These are phyloP conservation scores for Zasmidium cellare DNA, from an alignment of 2,329 filamentous ascomycete genomes.

Conservation along the genomic window DNA sequence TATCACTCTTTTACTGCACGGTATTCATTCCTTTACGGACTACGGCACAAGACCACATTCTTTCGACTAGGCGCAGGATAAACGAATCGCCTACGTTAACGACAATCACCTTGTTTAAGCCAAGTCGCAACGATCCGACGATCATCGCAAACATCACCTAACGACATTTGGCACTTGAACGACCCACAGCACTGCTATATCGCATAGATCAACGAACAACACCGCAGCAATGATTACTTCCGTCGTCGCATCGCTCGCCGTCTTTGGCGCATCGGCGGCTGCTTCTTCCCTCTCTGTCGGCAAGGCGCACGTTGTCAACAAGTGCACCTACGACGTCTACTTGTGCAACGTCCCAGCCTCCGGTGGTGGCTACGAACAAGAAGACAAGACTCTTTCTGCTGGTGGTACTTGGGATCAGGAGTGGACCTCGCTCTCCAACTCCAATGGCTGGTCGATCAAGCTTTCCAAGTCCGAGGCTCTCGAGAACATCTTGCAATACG, in stretches of 20 bases:
- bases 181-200: neutral
- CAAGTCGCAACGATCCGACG: constrained; percentile 3
- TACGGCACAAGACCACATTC: constrained; percentile 23
- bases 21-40: constrained; percentile 28
- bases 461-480: constrained; percentile 32
- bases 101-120: constrained; percentile 1
- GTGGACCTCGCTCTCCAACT: constrained; percentile 37
- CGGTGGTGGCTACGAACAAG: constrained; percentile 26
- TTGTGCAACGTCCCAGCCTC: constrained; percentile 32
- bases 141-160: constrained; percentile 2
- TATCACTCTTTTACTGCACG: constrained; percentile 33
- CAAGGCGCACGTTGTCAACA: constrained; percentile 33
- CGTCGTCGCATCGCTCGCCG: constrained; percentile 26
- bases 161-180: neutral
- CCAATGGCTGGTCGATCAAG: constrained; percentile 41
- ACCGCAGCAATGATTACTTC: constrained; percentile 21
- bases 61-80: constrained; percentile 17
- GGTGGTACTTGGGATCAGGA: constrained; percentile 32
- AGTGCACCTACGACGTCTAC: constrained; percentile 34
- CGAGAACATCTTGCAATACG: constrained; percentile 38
- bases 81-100: constrained; percentile 4
- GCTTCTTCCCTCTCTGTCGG: constrained; percentile 24
- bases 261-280: constrained; percentile 23
- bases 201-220: constrained; percentile 4
- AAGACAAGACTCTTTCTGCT: constrained; percentile 26